Base-by-base conservation (phyloP, 352 stramenopile species). In the Phytopythium aichiense region DNA sequence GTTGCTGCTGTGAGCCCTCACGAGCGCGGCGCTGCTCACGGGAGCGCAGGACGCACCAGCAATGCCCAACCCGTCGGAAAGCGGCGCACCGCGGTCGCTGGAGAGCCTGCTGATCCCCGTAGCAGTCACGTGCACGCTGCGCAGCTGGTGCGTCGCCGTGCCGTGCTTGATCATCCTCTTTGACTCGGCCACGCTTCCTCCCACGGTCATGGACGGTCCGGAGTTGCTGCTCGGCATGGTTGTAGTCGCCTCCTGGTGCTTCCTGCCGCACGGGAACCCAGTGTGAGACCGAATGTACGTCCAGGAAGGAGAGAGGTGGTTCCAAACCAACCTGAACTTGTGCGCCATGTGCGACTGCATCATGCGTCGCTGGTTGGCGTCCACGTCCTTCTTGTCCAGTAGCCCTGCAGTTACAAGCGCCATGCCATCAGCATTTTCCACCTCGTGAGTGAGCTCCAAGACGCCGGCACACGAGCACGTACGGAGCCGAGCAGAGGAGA, bases 341-440 rank as follows among this genome's bases (percentile, higher is more conserved):
- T 90, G 84, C 1, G 82, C 84, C 15, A 89, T 60, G 49, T 93
- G 82, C 2, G 76, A 82, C 64, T 93, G 82, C 82, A 92, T 92
- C 79, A 89, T 90, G 18, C 80, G 75, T 1, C 80, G 75, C 61
- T 91, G 82, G 31, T 89, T 91, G 11, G 73, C 63, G 50, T 91
- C 74, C 22, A 93, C 72, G 35, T 89, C 74, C 55, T 90, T 91
- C 61, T 85, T 83, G 69, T 93, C 82, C 25, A 93, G 68, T 23
- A 88, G 55, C 9, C 63, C 82, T 91, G 55, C 4, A 33, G 8
- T 33, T 4, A 33, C 5, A 3, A 42, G 1, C 22, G 30, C 15
- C 33, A 58, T 15, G 30, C 18, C 52, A 18, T 38, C 28, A 22
- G 12, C 18, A 20, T 40, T 6, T 18, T 31, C 38, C 28, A 5